Evolutionary conservation across 1,284 basidiomycete species (phyloP).

Genomic region (Laetiporus sulphureus): DNA sequence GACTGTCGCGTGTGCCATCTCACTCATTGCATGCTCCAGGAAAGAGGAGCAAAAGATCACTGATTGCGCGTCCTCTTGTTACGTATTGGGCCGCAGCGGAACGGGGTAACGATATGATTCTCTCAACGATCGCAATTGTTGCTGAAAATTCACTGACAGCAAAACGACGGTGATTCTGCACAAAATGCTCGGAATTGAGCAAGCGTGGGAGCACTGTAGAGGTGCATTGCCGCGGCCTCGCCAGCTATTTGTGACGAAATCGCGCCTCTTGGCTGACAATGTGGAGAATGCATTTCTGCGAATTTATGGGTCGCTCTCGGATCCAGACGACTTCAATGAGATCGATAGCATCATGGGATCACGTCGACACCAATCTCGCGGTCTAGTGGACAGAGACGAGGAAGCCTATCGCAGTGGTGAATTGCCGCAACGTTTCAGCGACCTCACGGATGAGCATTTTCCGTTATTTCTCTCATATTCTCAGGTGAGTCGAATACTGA

Average conservation of each 20-base stretch:
- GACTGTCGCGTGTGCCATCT: slow-evolving; percentile 21
- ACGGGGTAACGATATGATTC: slow-evolving; percentile 42
- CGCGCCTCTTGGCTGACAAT: slow-evolving; percentile 53
- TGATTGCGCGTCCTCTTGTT: slow-evolving; percentile 53
- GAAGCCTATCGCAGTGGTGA: slow-evolving; percentile 34
- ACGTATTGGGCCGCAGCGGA: slow-evolving; percentile 65
- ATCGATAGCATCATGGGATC: slow-evolving; percentile 12
- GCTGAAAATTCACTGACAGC: slow-evolving; percentile 24
- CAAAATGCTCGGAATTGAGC: slow-evolving; percentile 65
- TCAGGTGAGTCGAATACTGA: slow-evolving; percentile 30
- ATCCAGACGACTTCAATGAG: slow-evolving; percentile 27
- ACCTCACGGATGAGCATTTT: slow-evolving; percentile 55
- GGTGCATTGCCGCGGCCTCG: slow-evolving; percentile 32
- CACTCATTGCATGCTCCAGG: slow-evolving; percentile 25
- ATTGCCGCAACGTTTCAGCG: slow-evolving; percentile 51
- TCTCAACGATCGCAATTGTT: not conserved
- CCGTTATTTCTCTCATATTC: slow-evolving; percentile 67
- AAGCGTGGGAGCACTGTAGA: slow-evolving; percentile 33
- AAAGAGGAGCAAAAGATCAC: slow-evolving; percentile 54
- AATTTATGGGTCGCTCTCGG: slow-evolving; percentile 39
- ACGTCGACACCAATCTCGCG: slow-evolving; percentile 25
- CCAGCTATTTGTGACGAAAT: slow-evolving; percentile 71
- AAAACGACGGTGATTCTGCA: slow-evolving; percentile 73
- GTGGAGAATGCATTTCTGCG: slow-evolving; percentile 63
- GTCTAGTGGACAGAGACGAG: slow-evolving; percentile 44